These are phyloP conservation scores for Corinectria fuckeliana DNA, from an alignment of 2,329 filamentous ascomycete genomes.

Conservation along the genomic window DNA sequence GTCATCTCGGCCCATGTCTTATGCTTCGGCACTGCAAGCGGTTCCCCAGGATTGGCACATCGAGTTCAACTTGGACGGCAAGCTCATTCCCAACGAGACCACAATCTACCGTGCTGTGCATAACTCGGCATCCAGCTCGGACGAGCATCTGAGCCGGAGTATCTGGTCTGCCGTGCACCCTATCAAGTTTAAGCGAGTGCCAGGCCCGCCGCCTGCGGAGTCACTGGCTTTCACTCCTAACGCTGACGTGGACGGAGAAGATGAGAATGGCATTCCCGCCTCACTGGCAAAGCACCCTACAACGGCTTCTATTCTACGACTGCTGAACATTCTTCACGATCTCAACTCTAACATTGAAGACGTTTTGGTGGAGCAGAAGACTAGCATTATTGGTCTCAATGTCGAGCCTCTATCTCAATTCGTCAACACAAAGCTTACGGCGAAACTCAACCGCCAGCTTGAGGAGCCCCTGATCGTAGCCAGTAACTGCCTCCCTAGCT, in stretches of 20 bases:
- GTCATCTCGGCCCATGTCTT: conserved; percentile 75
- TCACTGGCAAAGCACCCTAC: conserved; percentile 84
- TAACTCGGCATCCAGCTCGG: conserved; percentile 56
- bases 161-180: conserved; percentile 92
- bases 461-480: conserved; percentile 97
- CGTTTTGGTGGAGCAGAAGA: conserved; percentile 76
- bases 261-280: conserved; percentile 70
- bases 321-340: conserved; percentile 90
- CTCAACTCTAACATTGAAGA: conserved; percentile 94
- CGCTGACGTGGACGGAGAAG: conserved; percentile 57
- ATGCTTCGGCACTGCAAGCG: conserved; percentile 82
- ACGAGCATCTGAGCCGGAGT: conserved; percentile 74
- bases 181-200: conserved; percentile 87
- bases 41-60: conserved; percentile 95
- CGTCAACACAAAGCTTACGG: conserved; percentile 97
- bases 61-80: conserved; percentile 87
- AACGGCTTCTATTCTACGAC: conserved; percentile 83
- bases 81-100: conserved; percentile 85
- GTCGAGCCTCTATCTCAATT: conserved; percentile 90
- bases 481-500: conserved; percentile 92
- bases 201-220: conserved; percentile 81
- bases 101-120: conserved; percentile 97
- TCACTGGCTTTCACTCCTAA: conserved; percentile 63
- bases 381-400: conserved; percentile 72
- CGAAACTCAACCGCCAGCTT: conserved; percentile 94